Evolutionary conservation across 176 grass and related monocot genomes (phyloP).

Genomic region (Hyparrhenia diplandra): DNA sequence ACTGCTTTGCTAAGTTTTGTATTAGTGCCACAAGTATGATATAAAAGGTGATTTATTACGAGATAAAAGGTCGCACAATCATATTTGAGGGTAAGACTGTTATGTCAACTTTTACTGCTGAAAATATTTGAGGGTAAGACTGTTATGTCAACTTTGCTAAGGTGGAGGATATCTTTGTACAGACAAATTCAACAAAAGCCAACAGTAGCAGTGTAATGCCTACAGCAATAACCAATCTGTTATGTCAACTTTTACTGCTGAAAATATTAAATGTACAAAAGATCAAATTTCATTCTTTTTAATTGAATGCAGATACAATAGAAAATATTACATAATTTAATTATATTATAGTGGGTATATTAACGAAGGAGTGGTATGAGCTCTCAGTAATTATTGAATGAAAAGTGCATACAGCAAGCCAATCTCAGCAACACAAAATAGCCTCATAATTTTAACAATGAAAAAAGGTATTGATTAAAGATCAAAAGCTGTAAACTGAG

Average conservation of each 20-base stretch:
- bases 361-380: neutral
- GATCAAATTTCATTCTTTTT: neutral
- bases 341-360: neutral
- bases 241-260: constrained; percentile 13
- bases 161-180: neutral
- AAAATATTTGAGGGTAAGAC: neutral
- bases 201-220: neutral
- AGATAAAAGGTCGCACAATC: neutral
- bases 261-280: neutral
- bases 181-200: neutral
- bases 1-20: no score
- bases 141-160: no score
- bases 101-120: no score
- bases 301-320: neutral
- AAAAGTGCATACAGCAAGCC: neutral
- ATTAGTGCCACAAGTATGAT: neutral
- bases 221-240: neutral
- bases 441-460: neutral
- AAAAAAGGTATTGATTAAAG: neutral
- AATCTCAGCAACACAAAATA: constrained; percentile 5
- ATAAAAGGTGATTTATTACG: neutral
- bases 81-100: no score
- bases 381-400: constrained; percentile 1
- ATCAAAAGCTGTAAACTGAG: neutral
- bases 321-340: neutral